Conservation (phyloP, 1,284 basidiomycete genomes). For the Boletus smithii region DNA sequence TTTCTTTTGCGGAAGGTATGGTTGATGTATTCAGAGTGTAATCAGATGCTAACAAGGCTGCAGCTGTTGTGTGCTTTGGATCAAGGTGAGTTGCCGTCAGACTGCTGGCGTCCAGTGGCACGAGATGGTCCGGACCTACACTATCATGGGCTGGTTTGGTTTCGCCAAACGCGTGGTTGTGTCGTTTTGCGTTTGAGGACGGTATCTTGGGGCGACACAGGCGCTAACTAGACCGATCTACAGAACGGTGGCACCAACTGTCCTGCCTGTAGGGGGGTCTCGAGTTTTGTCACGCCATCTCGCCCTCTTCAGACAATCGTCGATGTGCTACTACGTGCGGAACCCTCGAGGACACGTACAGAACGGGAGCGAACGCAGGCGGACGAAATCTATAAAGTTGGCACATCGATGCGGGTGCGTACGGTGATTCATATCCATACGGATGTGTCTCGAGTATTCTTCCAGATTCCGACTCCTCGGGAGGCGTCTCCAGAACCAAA, state of each 20-base stretch:
- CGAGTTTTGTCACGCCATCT: slow-evolving; percentile 64
- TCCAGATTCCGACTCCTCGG: slow-evolving; percentile 66
- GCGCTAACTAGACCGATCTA: slow-evolving; percentile 13
- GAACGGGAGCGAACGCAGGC: slow-evolving; percentile 69
- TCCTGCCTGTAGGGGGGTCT: slow-evolving; percentile 66
- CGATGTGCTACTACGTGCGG: slow-evolving; percentile 61
- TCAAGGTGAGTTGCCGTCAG: slow-evolving; percentile 56
- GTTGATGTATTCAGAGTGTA: background rate
- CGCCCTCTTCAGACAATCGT: slow-evolving; percentile 66
- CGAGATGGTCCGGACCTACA: background rate
- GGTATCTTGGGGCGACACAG: background rate
- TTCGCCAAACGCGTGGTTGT: background rate
- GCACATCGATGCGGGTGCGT: slow-evolving; percentile 66
- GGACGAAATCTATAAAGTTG: slow-evolving; percentile 67
- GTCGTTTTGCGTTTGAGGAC: background rate
- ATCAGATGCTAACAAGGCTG: slow-evolving; percentile 12
- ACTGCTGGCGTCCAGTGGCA: slow-evolving; percentile 1
- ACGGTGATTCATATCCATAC: background rate
- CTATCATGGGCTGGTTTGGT: background rate
- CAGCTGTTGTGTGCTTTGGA: slow-evolving; percentile 75
- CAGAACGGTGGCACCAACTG: slow-evolving; percentile 80
- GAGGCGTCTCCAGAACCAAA: slow-evolving; percentile 72
- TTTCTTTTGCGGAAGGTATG: slow-evolving; percentile 80
- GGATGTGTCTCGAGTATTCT: background rate
- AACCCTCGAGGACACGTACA: slow-evolving; percentile 60